Evolutionary conservation across 306 rosid genomes (phyloP).

Genomic region (Gynostemma pentaphyllum): DNA sequence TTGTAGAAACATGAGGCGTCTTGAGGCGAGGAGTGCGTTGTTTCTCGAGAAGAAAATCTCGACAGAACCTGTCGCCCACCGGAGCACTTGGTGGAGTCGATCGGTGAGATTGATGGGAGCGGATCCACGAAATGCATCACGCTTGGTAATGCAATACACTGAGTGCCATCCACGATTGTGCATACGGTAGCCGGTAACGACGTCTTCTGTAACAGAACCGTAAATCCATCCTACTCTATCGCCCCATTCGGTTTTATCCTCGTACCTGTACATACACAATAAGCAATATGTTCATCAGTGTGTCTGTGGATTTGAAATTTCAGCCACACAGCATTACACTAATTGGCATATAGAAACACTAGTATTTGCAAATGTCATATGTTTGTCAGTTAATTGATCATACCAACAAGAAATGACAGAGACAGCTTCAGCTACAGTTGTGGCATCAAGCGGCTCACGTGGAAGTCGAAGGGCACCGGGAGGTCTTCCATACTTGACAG

Average conservation of each 20-base stretch:
- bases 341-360: too few relatives aligned
- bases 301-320: too few relatives aligned
- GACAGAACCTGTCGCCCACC: slow-evolving; percentile 47
- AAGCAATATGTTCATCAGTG: too few relatives aligned
- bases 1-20: slow-evolving; percentile 27
- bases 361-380: not conserved
- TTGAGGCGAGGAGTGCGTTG: slow-evolving; percentile 30
- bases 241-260: slow-evolving; percentile 51
- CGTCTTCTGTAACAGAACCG: slow-evolving; percentile 45
- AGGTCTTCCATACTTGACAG: slow-evolving; percentile 58
- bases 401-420: slow-evolving; percentile 83
- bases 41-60: slow-evolving; percentile 48
- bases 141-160: slow-evolving; percentile 35
- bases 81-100: slow-evolving; percentile 47
- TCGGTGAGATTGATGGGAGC: slow-evolving; percentile 51
- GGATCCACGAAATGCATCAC: slow-evolving; percentile 44
- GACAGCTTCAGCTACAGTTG: slow-evolving; percentile 70
- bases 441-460: slow-evolving; percentile 72
- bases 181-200: slow-evolving; percentile 46
- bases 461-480: slow-evolving; percentile 60
- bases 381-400: not conserved
- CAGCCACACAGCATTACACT: too few relatives aligned
- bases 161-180: slow-evolving; percentile 52
- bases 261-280: slow-evolving; percentile 22
- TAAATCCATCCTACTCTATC: slow-evolving; percentile 48